phyloP scores from a whole-genome alignment of 2,329 filamentous ascomycete genomes.

The Fulvia fulva region DNA sequence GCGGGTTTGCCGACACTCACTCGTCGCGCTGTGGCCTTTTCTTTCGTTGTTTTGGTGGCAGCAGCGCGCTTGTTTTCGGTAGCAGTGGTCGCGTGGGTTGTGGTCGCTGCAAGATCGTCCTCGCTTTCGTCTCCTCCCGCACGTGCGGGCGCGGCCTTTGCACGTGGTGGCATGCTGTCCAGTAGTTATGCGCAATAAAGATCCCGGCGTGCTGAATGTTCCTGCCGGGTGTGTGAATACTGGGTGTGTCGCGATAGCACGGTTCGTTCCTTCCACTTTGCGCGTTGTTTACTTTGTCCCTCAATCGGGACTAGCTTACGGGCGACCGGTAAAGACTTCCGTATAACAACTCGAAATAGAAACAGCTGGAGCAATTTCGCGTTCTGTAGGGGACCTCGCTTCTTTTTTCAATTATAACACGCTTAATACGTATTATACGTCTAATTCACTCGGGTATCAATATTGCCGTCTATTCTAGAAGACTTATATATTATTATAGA shows the following conservation, averaged over 20 bases:
- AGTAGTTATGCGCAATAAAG: not conserved
- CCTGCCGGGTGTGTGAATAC: not conserved
- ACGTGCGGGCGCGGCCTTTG: slow-evolving; percentile 6
- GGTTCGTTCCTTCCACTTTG: not conserved
- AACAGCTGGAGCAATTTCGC: too few species aligned
- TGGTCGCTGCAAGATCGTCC: slow-evolving; percentile 20
- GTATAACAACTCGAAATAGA: too few species aligned
- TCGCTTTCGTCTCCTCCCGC: slow-evolving; percentile 18
- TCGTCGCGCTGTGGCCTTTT: slow-evolving; percentile 36
- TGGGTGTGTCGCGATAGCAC: not conserved
- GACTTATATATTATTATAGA: too few species aligned
- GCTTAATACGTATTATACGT: too few species aligned
- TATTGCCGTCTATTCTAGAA: too few species aligned
- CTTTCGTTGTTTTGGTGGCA: slow-evolving; percentile 33
- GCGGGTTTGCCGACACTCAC: slow-evolving; percentile 34
- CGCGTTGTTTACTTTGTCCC: not conserved
- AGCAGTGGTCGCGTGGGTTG: slow-evolving; percentile 9
- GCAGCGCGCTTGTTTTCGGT: slow-evolving; percentile 21
- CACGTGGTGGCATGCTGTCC: slow-evolving; percentile 16
- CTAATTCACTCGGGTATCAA: too few species aligned
- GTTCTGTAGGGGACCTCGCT: too few species aligned
- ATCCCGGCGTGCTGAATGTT: not conserved
- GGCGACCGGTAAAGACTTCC: too few species aligned
- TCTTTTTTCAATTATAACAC: too few species aligned
- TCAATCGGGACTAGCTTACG: too few species aligned